Evolutionary conservation across 306 rosid genomes (phyloP).

Genomic region (Castanospermum australe): DNA sequence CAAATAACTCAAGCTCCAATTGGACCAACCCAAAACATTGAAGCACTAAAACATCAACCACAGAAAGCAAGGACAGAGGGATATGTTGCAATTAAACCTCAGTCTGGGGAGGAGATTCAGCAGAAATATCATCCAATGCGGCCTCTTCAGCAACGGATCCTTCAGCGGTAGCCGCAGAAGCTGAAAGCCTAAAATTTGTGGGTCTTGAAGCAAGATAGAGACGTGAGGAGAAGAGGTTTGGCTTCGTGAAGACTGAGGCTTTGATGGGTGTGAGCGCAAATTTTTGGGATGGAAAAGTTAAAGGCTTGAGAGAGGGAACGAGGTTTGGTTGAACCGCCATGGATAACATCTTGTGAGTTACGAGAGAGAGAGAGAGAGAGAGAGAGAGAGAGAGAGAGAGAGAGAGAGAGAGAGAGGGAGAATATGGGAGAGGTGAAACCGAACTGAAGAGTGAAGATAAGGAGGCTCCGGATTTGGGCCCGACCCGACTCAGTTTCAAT

Average conservation of each 20-base stretch:
- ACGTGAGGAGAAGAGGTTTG: constrained; percentile 19
- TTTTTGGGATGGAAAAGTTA: constrained; percentile 26
- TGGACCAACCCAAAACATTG: not conserved
- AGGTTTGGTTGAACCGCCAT: constrained; percentile 49
- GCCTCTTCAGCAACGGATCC: constrained; percentile 48
- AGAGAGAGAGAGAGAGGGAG: not conserved
- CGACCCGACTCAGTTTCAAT: not conserved
- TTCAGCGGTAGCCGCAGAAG: constrained; percentile 36
- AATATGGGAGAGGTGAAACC: not conserved
- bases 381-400: not conserved
- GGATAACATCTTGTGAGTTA: constrained; percentile 28
- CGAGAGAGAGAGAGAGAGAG: not conserved
- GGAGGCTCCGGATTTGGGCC: not conserved
- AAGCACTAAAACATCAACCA: too few species aligned
- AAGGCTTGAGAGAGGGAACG: constrained; percentile 37
- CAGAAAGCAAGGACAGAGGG: not conserved
- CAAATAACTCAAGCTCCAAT: not conserved
- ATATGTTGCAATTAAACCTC: constrained; percentile 33
- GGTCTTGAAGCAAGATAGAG: not conserved
- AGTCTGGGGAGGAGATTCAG: constrained; percentile 21
- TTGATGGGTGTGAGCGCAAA: constrained; percentile 19
- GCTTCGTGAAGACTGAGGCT: constrained; percentile 20
- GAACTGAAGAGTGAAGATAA: not conserved
- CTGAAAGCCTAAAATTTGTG: constrained; percentile 29
- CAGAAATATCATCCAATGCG: constrained; percentile 3